Evolutionary conservation across 306 rosid genomes (phyloP), one percentile per base, ranked within the genome.

Genomic region (Cucurbita maxima): DNA sequence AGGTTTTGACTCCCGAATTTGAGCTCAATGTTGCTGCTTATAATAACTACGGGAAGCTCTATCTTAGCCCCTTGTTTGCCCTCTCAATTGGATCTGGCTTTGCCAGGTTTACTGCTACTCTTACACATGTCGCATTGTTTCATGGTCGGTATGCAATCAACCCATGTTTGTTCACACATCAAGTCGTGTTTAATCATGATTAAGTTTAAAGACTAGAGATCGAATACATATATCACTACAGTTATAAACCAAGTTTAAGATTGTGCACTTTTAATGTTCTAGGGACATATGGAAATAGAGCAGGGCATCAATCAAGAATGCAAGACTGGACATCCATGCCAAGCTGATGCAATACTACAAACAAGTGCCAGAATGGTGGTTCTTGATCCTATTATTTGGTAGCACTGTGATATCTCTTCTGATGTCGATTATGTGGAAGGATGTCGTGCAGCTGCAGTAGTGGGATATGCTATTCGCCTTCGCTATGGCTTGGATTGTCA

Each of bases 351-450:
- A 82, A 77, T 86, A 79, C 19, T 95, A 95, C 79, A 95, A 91
- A 75, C 87, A 82, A 81, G 99, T 95, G 78, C 99, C 99, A 52
- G 85, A 91, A 75, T 95, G 97, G 97, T 95, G 99, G 99, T 95
- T 89, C 85, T 89, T 87, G 14, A 70, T 81, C 74, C 56, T 95
- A 79, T 71, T 95, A 47, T 36, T 79, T 4, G 90, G 89, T 36
- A 95, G 99, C 88, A 81, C 85, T 59, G 87, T 47, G 1, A 73
- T 95, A 34, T 95, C 96, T 16, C 16, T 95, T 20, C 0, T 89
- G 15, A 86, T 95, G 87, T 74, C 84, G 63, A 84, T 91, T 47
- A 89, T 91, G 76, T 95, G 99, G 99, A 88, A 87, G 82, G 69
- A 75, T 9, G 89, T 80, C 2, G 92, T 95, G 57, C 99, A 95